A percentile compares a stretch with the other conserved stretches of the same genome.
phyloP scores from a whole-genome alignment of 495 filamentous ascomycete genomes.

The Staphylotrichum longicolle region DNA sequence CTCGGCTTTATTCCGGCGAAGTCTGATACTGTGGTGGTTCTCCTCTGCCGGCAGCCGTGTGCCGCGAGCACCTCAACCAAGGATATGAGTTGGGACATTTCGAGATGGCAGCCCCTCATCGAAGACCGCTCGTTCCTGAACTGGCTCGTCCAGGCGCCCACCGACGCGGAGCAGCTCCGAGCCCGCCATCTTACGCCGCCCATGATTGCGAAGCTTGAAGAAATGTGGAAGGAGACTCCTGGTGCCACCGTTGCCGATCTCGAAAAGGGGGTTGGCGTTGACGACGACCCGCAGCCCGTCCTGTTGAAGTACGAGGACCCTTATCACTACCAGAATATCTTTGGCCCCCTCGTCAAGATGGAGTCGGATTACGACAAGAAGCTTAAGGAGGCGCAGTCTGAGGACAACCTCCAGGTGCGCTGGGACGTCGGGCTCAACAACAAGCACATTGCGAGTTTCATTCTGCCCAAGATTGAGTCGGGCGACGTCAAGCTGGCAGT shows the following conservation, averaged over 20 bases:
- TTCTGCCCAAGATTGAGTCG: conserved; percentile 93
- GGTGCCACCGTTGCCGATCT: conserved; percentile 86
- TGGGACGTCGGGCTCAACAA: conserved; percentile 98
- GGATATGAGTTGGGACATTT: conserved; percentile 99
- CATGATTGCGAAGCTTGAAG: conserved; percentile 94
- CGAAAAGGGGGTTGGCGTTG: conserved; percentile 88
- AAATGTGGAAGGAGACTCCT: conserved; percentile 98
- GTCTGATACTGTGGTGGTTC: conserved; percentile 95
- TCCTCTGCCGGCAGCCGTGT: conserved; percentile 95
- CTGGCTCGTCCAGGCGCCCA: conserved; percentile 88
- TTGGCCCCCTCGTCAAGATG: conserved; percentile 97
- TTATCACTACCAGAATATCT: conserved; percentile 98
- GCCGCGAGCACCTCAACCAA: conserved; percentile 94
- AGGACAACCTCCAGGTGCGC: conserved; percentile 87
- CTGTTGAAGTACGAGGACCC: conserved; percentile 95
- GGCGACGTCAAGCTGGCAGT: conserved; percentile 98
- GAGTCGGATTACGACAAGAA: conserved; percentile 99
- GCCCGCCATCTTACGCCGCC: conserved; percentile 92
- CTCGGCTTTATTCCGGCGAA: conserved; percentile 99
- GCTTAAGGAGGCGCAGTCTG: conserved; percentile 95
- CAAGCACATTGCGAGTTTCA: conserved; percentile 95
- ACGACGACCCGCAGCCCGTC: conserved; percentile 93
- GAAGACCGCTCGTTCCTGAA: conserved; percentile 93
- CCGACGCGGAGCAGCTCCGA: conserved; percentile 93
- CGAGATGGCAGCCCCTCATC: conserved; percentile 95